Base-by-base conservation (phyloP, 2,329 filamentous ascomycete genomes). In the Trichoderma lentiforme region DNA sequence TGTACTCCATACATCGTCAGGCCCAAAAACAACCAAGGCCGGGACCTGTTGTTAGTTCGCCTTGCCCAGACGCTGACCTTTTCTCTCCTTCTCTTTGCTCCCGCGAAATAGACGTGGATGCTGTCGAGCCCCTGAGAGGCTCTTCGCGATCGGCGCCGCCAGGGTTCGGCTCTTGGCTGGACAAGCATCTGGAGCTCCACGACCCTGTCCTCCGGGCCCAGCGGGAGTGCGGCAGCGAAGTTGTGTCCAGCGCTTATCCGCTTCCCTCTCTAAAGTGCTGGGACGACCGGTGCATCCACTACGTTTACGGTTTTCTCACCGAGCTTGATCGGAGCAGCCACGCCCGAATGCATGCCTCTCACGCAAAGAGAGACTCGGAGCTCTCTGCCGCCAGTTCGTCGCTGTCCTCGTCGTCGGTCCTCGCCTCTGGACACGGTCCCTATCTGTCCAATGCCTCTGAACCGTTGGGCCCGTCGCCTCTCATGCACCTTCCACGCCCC, bases 251-350 rank as follows among this genome's bases (percentile, higher is more conserved):
- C 64, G 61, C 30, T 63, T 69, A 56, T 63, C 60, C 62, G 62
- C 67, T 74, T 64, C 78, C 76, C 34, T 76, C 85, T 12, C 85
- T 85, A 78, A 89, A 87, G 77, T 90, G 88, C 78, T 85, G 82
- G 79, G 82, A 89, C 73, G 85, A 88, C 67, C 82, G 82, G 71
- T 90, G 88, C 75, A 79, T 87, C 72, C 84, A 87, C 77, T 89
- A 88, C 78, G 84, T 89, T 47, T 90, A 89, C 74, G 88, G 88
- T 34, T 89, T 89, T 76, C 76, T 81, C 43, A 85, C 82, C 71
- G 81, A 81, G 47, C 80, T 85, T 67, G 87, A 88, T 73, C 83
- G 86, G 67, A 86, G 89, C 70, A 81, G 81, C 43, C 88, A 90
- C 77, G 76, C 82, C 53, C 83, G 81, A 73, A 81, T 86, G 69